Evolutionary conservation across 2,329 filamentous ascomycete genomes (phyloP).

Genomic region (Trichoderma arundinaceum): DNA sequence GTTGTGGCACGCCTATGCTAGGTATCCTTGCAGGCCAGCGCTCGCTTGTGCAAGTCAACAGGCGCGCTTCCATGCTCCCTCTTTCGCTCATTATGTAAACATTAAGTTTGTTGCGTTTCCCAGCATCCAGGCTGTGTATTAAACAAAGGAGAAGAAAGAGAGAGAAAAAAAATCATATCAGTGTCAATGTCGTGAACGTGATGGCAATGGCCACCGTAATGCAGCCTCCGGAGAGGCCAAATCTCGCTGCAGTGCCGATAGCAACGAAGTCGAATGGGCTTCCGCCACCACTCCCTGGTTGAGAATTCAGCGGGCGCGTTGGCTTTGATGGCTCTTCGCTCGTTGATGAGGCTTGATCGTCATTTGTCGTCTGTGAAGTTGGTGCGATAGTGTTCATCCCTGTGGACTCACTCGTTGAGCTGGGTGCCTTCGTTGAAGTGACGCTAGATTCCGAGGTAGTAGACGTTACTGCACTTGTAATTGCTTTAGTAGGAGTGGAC

Average conservation of each 20-base stretch:
- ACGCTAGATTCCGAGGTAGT: background rate
- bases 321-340: constrained; percentile 11
- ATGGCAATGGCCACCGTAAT: background rate
- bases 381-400: background rate
- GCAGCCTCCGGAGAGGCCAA: background rate
- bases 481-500: background rate
- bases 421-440: background rate
- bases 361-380: constrained; percentile 2
- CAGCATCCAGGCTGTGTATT: constrained; percentile 1
- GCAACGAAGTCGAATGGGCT: constrained; percentile 36
- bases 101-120: constrained; percentile 11
- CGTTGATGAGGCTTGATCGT: constrained; percentile 6
- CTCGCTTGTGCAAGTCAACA: background rate
- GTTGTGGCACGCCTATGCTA: background rate
- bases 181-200: background rate
- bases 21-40: background rate
- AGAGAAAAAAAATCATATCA: background rate
- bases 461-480: constrained; percentile 1
- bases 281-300: constrained; percentile 35
- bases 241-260: background rate
- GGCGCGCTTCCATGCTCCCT: background rate
- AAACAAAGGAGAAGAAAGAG: background rate
- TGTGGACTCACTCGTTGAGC: background rate
- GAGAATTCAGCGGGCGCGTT: constrained; percentile 21
- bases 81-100: background rate